phyloP scores from a whole-genome alignment of 305 asterid species.

The Solanum chacoense region DNA sequence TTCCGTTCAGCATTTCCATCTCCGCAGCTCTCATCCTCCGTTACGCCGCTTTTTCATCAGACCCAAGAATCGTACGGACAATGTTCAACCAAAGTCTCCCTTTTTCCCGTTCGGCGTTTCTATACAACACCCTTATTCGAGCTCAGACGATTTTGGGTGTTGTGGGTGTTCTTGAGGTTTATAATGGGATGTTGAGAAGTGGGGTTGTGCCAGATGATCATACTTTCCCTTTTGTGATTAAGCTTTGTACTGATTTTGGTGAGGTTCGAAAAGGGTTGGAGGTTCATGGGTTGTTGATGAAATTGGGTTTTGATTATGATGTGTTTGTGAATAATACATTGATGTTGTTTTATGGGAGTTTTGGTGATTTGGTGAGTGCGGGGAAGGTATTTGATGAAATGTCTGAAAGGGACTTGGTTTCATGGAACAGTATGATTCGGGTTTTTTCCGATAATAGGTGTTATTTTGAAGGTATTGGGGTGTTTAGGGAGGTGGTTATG shows the following conservation, averaged over 20 bases:
- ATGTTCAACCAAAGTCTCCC: constrained; percentile 36
- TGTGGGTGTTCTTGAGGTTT: constrained; percentile 17
- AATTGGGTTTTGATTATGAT: constrained; percentile 39
- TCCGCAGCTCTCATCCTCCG: constrained; percentile 69
- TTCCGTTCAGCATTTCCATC: constrained; percentile 56
- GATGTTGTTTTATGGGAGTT: constrained; percentile 44
- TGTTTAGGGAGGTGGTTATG: constrained; percentile 38
- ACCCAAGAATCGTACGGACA: constrained; percentile 18
- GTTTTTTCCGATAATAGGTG: constrained; percentile 26
- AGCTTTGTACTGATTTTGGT: constrained; percentile 48
- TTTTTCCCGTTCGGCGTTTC: constrained; percentile 47
- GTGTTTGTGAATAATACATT: constrained; percentile 63
- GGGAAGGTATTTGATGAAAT: constrained; percentile 44
- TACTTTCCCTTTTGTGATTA: constrained; percentile 62
- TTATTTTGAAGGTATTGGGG: constrained; percentile 19
- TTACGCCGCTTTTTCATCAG: constrained; percentile 36
- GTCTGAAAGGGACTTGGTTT: constrained; percentile 39
- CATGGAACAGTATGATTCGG: constrained; percentile 55
- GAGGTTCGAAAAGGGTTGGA: constrained; percentile 45
- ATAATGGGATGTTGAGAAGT: constrained; percentile 43
- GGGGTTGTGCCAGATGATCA: constrained; percentile 45
- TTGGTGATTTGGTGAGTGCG: constrained; percentile 26
- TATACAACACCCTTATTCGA: constrained; percentile 61
- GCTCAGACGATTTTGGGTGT: constrained; percentile 32
- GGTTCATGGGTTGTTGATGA: constrained; percentile 55